phyloP scores from a whole-genome alignment of 2,329 filamentous ascomycete species.

The Xylariaceae sp. region DNA sequence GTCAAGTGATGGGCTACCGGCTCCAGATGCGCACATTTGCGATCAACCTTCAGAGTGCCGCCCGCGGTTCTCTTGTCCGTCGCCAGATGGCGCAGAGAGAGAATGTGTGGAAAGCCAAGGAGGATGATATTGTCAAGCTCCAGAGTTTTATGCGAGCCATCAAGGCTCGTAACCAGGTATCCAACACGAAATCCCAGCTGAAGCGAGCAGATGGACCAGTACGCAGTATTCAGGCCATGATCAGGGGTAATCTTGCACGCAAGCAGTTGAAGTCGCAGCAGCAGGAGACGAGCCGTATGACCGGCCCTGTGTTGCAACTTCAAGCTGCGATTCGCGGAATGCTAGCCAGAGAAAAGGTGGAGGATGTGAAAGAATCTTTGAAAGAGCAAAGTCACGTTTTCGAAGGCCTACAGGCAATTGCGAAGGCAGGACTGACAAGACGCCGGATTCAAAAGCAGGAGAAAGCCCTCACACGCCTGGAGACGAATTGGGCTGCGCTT shows the following conservation, averaged over 20 bases:
- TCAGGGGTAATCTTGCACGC: constrained; percentile 62
- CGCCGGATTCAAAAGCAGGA: constrained; percentile 47
- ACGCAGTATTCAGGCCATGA: constrained; percentile 58
- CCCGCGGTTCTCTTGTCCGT: constrained; percentile 70
- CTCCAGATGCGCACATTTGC: constrained; percentile 80
- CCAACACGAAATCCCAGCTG: constrained; percentile 53
- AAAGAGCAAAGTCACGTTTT: constrained; percentile 24
- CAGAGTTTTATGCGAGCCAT: constrained; percentile 75
- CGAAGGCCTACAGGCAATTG: constrained; percentile 55
- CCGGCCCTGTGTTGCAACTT: constrained; percentile 50
- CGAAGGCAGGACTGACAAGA: constrained; percentile 57
- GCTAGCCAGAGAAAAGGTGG: constrained; percentile 53
- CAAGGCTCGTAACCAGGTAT: constrained; percentile 56
- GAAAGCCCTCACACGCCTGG: constrained; percentile 46
- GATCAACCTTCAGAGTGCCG: constrained; percentile 69
- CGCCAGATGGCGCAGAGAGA: constrained; percentile 57
- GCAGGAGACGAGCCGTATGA: constrained; percentile 47
- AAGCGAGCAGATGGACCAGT: constrained; percentile 58
- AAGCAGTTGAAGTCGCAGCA: constrained; percentile 52
- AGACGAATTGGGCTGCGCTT: constrained; percentile 46
- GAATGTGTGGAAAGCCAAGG: constrained; percentile 62
- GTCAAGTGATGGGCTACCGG: constrained; percentile 77
- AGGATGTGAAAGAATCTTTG: constrained; percentile 28
- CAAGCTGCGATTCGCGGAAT: constrained; percentile 65
- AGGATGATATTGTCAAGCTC: constrained; percentile 67